phyloP scores from a whole-genome alignment of 768 basidiomycete species.

The Ramaria rubella region DNA sequence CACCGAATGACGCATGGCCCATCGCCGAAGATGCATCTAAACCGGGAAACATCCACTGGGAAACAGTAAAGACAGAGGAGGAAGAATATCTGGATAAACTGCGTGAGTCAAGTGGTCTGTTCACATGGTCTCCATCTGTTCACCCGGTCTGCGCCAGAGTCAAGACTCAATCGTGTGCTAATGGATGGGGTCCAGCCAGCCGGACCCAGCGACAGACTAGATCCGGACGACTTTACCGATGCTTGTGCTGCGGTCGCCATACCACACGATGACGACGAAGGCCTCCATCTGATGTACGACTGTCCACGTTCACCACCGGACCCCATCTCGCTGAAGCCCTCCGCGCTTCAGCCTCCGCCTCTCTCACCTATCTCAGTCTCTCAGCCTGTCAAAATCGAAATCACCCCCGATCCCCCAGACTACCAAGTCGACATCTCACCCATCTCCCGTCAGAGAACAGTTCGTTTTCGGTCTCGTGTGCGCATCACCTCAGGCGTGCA shows the following conservation, averaged over 20 bases:
- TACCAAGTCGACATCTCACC: background rate
- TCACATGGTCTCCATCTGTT: background rate
- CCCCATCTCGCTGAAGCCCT: background rate
- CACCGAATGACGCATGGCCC: background rate
- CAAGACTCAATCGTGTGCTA: slow-evolving; percentile 3
- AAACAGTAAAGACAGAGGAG: slow-evolving; percentile 9
- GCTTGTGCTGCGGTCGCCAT: too few relatives aligned
- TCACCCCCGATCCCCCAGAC: background rate
- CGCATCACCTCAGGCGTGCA: slow-evolving; percentile 69
- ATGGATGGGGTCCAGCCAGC: background rate
- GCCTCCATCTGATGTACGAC: slow-evolving; percentile 6
- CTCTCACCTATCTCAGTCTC: background rate
- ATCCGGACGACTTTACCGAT: background rate
- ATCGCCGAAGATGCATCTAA: background rate
- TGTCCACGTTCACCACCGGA: background rate
- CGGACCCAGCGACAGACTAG: background rate
- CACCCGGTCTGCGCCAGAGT: background rate
- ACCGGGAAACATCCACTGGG: background rate
- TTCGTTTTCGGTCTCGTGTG: slow-evolving; percentile 69
- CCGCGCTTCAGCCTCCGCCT: background rate
- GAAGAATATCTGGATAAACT: slow-evolving; percentile 12
- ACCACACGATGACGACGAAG: slow-evolving; percentile 1
- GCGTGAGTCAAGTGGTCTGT: background rate
- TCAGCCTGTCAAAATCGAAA: background rate
- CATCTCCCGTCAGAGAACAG: slow-evolving; percentile 19